phyloP scores from a whole-genome alignment of 179 eudicot species.

The Beta corolliflora region DNA sequence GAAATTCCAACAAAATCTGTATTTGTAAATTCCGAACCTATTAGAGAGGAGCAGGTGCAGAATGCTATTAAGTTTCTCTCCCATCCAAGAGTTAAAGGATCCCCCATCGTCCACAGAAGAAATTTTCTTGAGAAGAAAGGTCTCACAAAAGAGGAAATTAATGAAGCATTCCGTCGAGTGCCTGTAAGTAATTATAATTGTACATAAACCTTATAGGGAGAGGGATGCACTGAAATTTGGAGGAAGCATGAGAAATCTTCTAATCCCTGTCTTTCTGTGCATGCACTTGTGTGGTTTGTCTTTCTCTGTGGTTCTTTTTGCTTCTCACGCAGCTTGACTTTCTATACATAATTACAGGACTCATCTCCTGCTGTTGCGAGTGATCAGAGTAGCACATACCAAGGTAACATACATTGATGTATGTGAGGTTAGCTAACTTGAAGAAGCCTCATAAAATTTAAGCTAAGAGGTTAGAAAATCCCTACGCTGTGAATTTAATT shows the following conservation, averaged over 20 bases:
- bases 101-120: slow-evolving; percentile 81
- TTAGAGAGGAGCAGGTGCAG: slow-evolving; percentile 89
- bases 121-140: slow-evolving; percentile 98
- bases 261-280: slow-evolving; percentile 1
- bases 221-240: not conserved
- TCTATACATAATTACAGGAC: slow-evolving; percentile 54
- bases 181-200: slow-evolving; percentile 60
- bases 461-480: not conserved
- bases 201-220: not conserved
- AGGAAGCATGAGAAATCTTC: not conserved
- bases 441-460: not conserved
- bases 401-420: slow-evolving; percentile 47
- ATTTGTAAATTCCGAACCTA: slow-evolving; percentile 78
- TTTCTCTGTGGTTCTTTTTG: not conserved
- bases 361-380: slow-evolving; percentile 56
- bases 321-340: slow-evolving; percentile 21
- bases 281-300: not conserved
- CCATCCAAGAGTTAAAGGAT: slow-evolving; percentile 92
- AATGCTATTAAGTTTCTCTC: slow-evolving; percentile 92
- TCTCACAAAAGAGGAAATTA: slow-evolving; percentile 96
- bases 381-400: slow-evolving; percentile 51
- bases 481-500: slow-evolving; percentile 6
- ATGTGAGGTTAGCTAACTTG: not conserved
- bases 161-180: slow-evolving; percentile 97
- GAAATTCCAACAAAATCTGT: slow-evolving; percentile 59